Evolutionary conservation across 805 yeast genomes (phyloP).

Genomic region (Spathaspora girioi): DNA sequence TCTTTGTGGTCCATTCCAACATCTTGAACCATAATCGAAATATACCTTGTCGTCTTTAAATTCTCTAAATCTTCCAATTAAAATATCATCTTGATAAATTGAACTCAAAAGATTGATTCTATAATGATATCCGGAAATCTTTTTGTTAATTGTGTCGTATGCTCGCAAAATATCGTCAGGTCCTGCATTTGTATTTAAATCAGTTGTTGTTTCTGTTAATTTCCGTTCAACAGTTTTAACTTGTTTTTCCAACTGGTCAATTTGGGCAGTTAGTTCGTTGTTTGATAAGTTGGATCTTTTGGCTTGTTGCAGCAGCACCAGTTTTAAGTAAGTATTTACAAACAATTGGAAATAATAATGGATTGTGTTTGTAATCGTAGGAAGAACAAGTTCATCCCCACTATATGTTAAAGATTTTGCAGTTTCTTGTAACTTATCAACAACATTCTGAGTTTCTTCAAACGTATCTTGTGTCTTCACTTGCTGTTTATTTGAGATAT

Average conservation of each 20-base stretch:
- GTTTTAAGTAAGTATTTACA: constrained; percentile 3
- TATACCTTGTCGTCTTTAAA: constrained; percentile 27
- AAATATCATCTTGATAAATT: constrained; percentile 51
- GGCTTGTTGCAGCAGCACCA: constrained; percentile 1
- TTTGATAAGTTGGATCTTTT: not conserved
- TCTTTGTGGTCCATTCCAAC: constrained; percentile 95
- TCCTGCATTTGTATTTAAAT: constrained; percentile 44
- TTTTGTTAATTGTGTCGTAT: constrained; percentile 41
- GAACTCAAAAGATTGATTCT: constrained; percentile 55
- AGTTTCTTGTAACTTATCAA: constrained; percentile 18
- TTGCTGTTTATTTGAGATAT: constrained; percentile 36
- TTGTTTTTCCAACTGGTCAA: constrained; percentile 15
- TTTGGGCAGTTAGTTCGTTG: constrained; percentile 6
- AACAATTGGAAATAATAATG: constrained; percentile 19
- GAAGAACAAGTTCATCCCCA: constrained; percentile 6
- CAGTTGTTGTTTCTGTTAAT: constrained; percentile 13
- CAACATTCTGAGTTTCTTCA: constrained; percentile 10
- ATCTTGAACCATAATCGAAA: constrained; percentile 65
- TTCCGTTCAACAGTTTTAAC: constrained; percentile 12
- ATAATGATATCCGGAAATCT: constrained; percentile 71
- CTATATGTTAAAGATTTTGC: constrained; percentile 7
- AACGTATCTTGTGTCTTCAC: not conserved
- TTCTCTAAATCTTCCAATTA: constrained; percentile 46
- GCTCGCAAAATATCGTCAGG: constrained; percentile 64
- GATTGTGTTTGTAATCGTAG: constrained; percentile 20